Percentiles rank a stretch among this genome's conserved stretches.
Evolutionary conservation across 1,284 basidiomycete species (phyloP).

Genomic region (Marasmius fiardii): DNA sequence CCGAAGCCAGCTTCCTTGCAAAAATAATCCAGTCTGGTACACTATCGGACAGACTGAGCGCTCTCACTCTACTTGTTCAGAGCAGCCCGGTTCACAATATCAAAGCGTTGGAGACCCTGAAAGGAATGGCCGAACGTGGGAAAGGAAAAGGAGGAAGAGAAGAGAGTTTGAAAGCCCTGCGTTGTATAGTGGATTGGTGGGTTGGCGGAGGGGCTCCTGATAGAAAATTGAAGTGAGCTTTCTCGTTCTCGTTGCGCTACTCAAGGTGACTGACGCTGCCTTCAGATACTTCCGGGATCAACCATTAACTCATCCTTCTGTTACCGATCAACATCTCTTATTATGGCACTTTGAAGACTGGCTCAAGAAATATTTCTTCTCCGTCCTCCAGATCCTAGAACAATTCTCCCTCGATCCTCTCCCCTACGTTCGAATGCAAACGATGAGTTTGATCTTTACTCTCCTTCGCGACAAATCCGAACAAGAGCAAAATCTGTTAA

Average conservation of each 20-base stretch:
- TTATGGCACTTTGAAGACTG: constrained; percentile 96
- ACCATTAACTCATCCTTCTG: constrained; percentile 62
- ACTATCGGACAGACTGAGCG: constrained; percentile 90
- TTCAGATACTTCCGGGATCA: constrained; percentile 91
- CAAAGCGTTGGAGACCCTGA: constrained; percentile 75
- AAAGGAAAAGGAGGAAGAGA: constrained; percentile 86
- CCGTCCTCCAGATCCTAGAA: constrained; percentile 88
- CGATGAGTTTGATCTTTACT: constrained; percentile 71
- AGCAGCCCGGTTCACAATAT: constrained; percentile 90
- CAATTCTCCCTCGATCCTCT: constrained; percentile 85
- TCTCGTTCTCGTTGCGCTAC: not conserved
- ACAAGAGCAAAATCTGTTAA: constrained; percentile 95
- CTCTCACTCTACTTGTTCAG: constrained; percentile 88
- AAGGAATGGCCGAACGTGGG: constrained; percentile 71
- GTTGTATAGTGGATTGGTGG: constrained; percentile 97
- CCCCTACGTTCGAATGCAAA: constrained; percentile 84
- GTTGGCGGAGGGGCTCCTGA: constrained; percentile 82
- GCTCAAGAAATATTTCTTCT: constrained; percentile 97
- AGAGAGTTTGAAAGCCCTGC: constrained; percentile 85
- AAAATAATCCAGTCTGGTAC: constrained; percentile 88
- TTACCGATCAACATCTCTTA: constrained; percentile 75
- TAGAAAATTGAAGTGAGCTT: constrained; percentile 76
- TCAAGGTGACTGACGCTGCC: constrained; percentile 2
- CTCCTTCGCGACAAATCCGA: constrained; percentile 91
- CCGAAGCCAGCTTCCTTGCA: constrained; percentile 79